Base-by-base conservation (phyloP, 116 monocot species). In the Phalaenopsis hybrid region DNA sequence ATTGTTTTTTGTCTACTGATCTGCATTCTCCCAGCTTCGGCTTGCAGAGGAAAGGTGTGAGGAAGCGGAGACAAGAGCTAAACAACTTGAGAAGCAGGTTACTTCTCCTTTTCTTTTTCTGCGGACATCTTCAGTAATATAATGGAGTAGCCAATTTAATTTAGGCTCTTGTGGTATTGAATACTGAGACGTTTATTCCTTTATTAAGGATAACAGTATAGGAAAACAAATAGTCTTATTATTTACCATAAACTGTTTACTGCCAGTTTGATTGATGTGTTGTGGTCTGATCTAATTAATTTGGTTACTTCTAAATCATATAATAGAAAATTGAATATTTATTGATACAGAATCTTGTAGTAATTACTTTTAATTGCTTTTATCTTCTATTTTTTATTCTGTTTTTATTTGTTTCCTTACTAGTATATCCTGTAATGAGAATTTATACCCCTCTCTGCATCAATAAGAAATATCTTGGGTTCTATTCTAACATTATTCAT, bases 21-120 rank as follows among this genome's bases (percentile, higher is more conserved):
- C 70, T 70, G 75, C 58, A 44, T 57, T 58, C 59, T 76, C 1
- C 76, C 88, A 92, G 92, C 83, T 88, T 87, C 88, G 73, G 28
- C 81, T 83, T 88, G 85, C 87, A 84, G 92, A 92, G 79, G 86
- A 87, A 85, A 86, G 79, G 70, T 82, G 20, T 76, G 85, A 86
- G 28, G 90, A 87, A 81, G 86, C 76, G 45, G 84, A 90, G 41
- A 46, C 75, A 45, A 88, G 86, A 79, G 63, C 81, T 28, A 75
- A 67, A 79, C 83, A 86, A 80, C 78, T 80, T 77, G 88, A 87
- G 86, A 90, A 82, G 83, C 83, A 90, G 90, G 92, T 90, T 44
- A 67, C 25, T n/a, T 67, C 21, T 17, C 45, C 6, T 67, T 67
- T n/a, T n/a, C 67, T 8, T 67, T 67, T 25, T 67, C 45, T n/a